Conservation (phyloP, 805 yeast genomes). For the Maudiozyma pseudohumilis region DNA sequence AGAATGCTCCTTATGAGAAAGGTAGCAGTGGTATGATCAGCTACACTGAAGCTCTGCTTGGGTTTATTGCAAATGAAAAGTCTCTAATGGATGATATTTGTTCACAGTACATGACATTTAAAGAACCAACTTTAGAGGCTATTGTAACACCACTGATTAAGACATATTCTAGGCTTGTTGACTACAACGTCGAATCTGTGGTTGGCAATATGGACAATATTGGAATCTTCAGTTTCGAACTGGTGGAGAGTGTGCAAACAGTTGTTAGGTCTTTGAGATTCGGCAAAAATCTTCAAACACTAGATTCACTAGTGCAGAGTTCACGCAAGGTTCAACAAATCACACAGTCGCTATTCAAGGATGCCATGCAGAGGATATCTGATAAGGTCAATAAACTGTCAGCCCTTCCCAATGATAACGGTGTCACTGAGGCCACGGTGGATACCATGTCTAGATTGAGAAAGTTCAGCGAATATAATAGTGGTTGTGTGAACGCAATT, state of each 20-base stretch:
- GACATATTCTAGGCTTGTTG: constrained; percentile 32
- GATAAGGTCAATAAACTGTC: constrained; percentile 37
- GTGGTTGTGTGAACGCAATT: constrained; percentile 41
- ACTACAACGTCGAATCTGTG: constrained; percentile 32
- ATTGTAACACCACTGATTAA: constrained; percentile 31
- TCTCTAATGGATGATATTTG: constrained; percentile 38
- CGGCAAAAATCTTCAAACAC: constrained; percentile 16
- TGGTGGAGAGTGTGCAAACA: constrained; percentile 39
- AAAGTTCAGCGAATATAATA: constrained; percentile 51
- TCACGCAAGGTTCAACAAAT: constrained; percentile 18
- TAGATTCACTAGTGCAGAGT: constrained; percentile 20
- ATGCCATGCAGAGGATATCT: constrained; percentile 48
- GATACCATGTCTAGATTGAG: constrained; percentile 61
- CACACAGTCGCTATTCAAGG: constrained; percentile 40
- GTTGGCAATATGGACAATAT: constrained; percentile 36
- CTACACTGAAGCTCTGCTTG: constrained; percentile 44
- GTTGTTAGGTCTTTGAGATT: constrained; percentile 28
- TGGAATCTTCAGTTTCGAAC: constrained; percentile 47
- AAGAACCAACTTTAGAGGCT: constrained; percentile 24
- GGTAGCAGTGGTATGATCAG: constrained; percentile 49
- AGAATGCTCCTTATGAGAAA: constrained; percentile 45
- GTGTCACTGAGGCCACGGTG: constrained; percentile 62
- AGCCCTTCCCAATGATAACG: constrained; percentile 53
- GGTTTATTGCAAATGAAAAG: constrained; percentile 41
- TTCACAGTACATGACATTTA: constrained; percentile 26